Evolutionary conservation across 2,329 filamentous ascomycete species (phyloP).

Genomic region (Xylaria sp.): DNA sequence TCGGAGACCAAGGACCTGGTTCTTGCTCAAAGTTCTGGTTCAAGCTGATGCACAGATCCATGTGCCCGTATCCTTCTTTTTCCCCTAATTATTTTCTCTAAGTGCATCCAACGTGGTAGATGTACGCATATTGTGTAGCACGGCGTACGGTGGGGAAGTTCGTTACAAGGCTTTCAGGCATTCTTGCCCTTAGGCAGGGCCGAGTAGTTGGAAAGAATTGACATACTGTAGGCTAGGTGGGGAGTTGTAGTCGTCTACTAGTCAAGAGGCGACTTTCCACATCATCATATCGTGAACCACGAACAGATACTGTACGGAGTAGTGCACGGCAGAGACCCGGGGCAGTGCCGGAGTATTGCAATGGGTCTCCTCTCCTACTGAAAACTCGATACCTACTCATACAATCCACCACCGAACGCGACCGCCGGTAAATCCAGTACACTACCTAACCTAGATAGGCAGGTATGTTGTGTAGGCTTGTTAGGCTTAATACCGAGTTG

Average conservation of each 20-base stretch:
- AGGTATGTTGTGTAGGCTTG: not conserved
- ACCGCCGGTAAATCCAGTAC: not conserved
- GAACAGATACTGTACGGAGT: not conserved
- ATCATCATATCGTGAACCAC: slow-evolving; percentile 7
- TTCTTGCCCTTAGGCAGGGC: not conserved
- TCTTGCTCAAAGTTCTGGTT: not conserved
- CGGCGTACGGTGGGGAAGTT: not conserved
- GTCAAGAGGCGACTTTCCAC: not conserved
- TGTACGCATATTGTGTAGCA: slow-evolving; percentile 3
- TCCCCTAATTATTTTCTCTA: not conserved
- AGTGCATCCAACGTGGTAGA: slow-evolving; percentile 8
- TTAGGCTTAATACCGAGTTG: not conserved
- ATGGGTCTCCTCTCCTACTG: too few relatives aligned
- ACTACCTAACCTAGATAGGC: not conserved
- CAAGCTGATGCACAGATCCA: slow-evolving; percentile 3
- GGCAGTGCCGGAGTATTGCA: too few relatives aligned
- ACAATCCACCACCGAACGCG: not conserved
- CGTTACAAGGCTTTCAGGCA: not conserved
- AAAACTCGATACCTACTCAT: too few relatives aligned
- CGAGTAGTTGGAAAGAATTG: not conserved
- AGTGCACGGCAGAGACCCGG: not conserved
- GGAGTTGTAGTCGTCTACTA: not conserved
- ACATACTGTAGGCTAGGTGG: not conserved
- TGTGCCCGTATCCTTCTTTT: not conserved
- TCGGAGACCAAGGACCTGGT: slow-evolving; percentile 9